These are phyloP conservation scores for Sclerotinia spermophila DNA, from an alignment of 2,329 filamentous ascomycete species.

Conservation along the genomic window DNA sequence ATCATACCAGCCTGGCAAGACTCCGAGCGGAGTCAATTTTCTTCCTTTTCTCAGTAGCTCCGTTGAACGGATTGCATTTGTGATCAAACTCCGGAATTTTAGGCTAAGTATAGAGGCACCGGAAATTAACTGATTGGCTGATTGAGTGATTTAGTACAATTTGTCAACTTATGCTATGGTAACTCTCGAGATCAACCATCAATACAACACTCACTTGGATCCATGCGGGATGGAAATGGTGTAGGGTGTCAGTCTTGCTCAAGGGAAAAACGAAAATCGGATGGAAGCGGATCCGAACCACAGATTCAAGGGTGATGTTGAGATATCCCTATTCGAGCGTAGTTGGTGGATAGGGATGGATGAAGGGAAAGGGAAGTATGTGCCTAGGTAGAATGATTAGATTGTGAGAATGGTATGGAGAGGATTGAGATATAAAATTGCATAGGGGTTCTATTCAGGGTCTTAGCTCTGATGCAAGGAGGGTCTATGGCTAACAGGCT, in stretches of 20 bases:
- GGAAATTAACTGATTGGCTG: neutral
- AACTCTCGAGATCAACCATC: too few relatives aligned
- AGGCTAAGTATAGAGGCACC: neutral
- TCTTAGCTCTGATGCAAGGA: neutral
- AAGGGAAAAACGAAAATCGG: neutral
- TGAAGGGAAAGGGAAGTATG: neutral
- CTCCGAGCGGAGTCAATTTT: neutral
- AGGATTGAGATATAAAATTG: neutral
- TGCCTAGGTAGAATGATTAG: neutral
- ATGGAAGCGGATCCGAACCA: neutral
- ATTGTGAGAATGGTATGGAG: neutral
- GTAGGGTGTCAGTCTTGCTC: neutral
- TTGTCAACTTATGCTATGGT: neutral
- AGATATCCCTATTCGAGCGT: neutral
- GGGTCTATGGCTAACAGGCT: neutral
- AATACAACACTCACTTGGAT: too few relatives aligned
- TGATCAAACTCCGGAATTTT: neutral
- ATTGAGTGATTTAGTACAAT: neutral
- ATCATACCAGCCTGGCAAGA: neutral
- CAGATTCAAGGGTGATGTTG: neutral
- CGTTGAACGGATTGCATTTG: neutral
- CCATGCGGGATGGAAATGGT: neutral
- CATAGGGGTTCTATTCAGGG: neutral
- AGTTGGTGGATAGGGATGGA: neutral
- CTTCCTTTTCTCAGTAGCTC: neutral